Conservation (phyloP, 106 monocot genomes). For the Acorus calamus region DNA sequence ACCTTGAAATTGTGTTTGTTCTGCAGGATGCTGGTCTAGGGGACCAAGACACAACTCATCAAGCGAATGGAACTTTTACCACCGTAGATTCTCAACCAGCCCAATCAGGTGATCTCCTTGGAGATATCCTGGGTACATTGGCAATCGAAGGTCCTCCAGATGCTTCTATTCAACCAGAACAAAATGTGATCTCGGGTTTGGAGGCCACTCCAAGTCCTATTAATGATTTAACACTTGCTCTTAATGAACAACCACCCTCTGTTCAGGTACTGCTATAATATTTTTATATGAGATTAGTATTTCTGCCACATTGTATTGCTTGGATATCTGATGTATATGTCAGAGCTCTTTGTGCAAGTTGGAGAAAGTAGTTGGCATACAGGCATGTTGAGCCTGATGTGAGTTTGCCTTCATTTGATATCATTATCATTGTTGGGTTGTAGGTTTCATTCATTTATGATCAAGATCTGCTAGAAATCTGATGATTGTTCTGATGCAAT, state of each 20-base stretch:
- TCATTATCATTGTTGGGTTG: too few species aligned
- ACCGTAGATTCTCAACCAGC: slow-evolving; percentile 38
- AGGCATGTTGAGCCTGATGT: too few species aligned
- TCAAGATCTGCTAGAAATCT: too few species aligned
- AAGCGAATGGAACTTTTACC: slow-evolving; percentile 43
- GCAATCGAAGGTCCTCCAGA: slow-evolving; percentile 79
- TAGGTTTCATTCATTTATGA: too few species aligned
- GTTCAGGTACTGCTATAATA: slow-evolving; percentile 54
- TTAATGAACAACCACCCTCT: slow-evolving; percentile 53
- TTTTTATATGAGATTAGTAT: not conserved
- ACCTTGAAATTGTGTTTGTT: slow-evolving; percentile 7
- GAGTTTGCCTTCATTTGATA: too few species aligned
- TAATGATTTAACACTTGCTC: slow-evolving; percentile 60
- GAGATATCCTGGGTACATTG: slow-evolving; percentile 80
- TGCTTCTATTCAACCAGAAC: slow-evolving; percentile 23
- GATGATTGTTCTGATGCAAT: too few species aligned
- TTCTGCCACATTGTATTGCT: too few species aligned
- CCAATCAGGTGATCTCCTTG: slow-evolving; percentile 66
- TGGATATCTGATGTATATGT: too few species aligned
- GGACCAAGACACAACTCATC: slow-evolving; percentile 25
- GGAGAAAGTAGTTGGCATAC: too few species aligned
- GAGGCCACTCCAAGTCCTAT: slow-evolving; percentile 28
- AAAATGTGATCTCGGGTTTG: slow-evolving; percentile 22
- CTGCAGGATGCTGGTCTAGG: slow-evolving; percentile 50
- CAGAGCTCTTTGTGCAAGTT: too few species aligned